Percentiles rank a stretch among this genome's conserved stretches.
phyloP scores from a whole-genome alignment of 305 asterid genomes.

The Solanum chacoense region DNA sequence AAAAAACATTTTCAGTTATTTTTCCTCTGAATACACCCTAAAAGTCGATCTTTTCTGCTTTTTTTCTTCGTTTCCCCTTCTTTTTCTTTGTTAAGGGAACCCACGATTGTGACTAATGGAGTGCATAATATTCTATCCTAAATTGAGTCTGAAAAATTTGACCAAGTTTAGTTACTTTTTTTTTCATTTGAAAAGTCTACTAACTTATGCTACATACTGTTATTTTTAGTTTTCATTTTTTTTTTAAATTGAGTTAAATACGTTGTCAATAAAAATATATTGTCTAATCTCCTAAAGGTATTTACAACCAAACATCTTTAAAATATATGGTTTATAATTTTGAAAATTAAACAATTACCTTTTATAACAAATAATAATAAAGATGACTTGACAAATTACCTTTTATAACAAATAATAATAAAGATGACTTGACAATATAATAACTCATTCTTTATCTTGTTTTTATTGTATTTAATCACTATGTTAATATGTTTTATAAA shows the following conservation, averaged over 20 bases:
- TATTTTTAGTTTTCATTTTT: neutral
- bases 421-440: neutral
- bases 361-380: neutral
- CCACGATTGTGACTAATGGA: neutral
- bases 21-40: neutral
- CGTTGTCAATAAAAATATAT: neutral
- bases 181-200: neutral
- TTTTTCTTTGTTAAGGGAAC: neutral
- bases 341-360: neutral
- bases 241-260: neutral
- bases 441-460: neutral
- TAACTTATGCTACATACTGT: neutral
- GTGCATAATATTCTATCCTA: neutral
- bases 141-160: neutral
- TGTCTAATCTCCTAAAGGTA: neutral
- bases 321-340: neutral
- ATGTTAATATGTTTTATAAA: neutral
- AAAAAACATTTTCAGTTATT: neutral
- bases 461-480: neutral
- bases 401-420: neutral
- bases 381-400: neutral
- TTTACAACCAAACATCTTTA: neutral
- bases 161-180: neutral
- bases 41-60: neutral
- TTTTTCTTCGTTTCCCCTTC: neutral